Evolutionary conservation across 2,329 filamentous ascomycete species (phyloP).

Genomic region (Lasiodiplodia gonubiensis): DNA sequence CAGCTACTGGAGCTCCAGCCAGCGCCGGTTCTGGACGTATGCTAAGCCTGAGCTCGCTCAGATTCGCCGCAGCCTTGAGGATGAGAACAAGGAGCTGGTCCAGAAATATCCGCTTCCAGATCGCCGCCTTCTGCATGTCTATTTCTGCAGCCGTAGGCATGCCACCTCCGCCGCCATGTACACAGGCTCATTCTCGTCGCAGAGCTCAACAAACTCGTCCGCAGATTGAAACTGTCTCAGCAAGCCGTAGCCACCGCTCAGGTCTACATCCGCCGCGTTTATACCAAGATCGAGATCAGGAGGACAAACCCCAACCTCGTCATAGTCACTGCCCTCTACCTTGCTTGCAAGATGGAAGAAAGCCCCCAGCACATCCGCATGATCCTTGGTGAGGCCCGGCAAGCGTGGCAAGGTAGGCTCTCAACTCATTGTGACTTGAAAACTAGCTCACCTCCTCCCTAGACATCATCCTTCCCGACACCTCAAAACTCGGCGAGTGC

Average conservation of each 20-base stretch:
- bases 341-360: conserved; percentile 98
- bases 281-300: conserved; percentile 86
- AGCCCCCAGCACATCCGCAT: conserved; percentile 94
- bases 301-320: conserved; percentile 93
- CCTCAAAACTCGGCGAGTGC: conserved; percentile 86
- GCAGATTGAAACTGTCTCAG: conserved; percentile 83
- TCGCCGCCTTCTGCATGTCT: conserved; percentile 82
- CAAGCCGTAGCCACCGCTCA: conserved; percentile 94
- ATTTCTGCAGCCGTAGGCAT: conserved; percentile 86
- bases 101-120: conserved; percentile 84
- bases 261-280: conserved; percentile 93
- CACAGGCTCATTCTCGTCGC: conserved; percentile 15
- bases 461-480: conserved; percentile 74
- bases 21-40: conserved; percentile 89
- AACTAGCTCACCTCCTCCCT: conserved; percentile 30
- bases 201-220: conserved; percentile 84
- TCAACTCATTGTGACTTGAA: background rate
- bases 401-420: conserved; percentile 65
- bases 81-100: conserved; percentile 74
- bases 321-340: conserved; percentile 89
- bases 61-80: conserved; percentile 76
- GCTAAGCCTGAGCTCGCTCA: conserved; percentile 78
- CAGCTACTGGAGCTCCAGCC: conserved; percentile 96
- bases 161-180: background rate
- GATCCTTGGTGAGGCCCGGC: conserved; percentile 83